phyloP scores from a whole-genome alignment of 108 stramenopile genomes.

The Licmophora abbreviata region DNA sequence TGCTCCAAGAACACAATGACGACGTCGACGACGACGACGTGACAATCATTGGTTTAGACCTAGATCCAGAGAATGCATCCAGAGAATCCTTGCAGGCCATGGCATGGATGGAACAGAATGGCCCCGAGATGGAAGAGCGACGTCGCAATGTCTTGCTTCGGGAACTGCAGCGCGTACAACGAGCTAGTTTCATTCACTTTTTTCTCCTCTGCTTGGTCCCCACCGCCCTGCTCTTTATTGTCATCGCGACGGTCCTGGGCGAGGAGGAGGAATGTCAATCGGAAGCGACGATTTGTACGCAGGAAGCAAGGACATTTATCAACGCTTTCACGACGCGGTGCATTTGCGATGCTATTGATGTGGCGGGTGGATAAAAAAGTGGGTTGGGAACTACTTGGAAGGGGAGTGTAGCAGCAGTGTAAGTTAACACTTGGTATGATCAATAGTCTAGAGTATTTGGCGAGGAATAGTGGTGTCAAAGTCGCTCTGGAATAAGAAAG shows the following conservation, averaged over 20 bases:
- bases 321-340: constrained; percentile 85
- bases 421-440: neutral
- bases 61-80: constrained; percentile 6
- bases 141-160: constrained; percentile 38
- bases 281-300: constrained; percentile 36
- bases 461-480: too few relatives aligned
- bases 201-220: constrained; percentile 70
- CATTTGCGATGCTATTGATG: constrained; percentile 66
- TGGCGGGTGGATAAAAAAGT: constrained; percentile 4
- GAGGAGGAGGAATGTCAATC: constrained; percentile 57
- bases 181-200: constrained; percentile 74
- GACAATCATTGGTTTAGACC: constrained; percentile 36
- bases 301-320: constrained; percentile 66
- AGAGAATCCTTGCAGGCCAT: constrained; percentile 4
- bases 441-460: too few relatives aligned
- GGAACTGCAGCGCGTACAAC: constrained; percentile 67
- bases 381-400: neutral
- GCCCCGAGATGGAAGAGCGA: constrained; percentile 41
- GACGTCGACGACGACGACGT: constrained; percentile 33
- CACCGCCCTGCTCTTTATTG: constrained; percentile 63
- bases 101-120: constrained; percentile 31
- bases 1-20: too few relatives aligned
- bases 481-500: too few relatives aligned
- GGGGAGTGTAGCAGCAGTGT: neutral
- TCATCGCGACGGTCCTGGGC: constrained; percentile 57